phyloP scores from a whole-genome alignment of 83 land plant species.

The Thuja plicata region DNA sequence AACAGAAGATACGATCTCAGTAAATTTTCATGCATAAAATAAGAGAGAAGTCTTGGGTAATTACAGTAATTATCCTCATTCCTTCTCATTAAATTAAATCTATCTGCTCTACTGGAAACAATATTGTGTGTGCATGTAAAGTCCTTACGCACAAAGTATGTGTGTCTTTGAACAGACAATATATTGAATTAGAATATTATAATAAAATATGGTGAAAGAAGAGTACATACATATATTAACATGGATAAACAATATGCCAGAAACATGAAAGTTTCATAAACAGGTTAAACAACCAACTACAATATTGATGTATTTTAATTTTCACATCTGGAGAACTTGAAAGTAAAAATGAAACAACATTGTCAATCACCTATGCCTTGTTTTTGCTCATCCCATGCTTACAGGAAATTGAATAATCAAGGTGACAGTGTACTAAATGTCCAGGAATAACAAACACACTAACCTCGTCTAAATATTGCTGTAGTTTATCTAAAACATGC shows the following conservation, averaged over 20 bases:
- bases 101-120: neutral
- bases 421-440: neutral
- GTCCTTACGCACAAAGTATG: neutral
- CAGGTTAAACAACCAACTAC: neutral
- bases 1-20: neutral
- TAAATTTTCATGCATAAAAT: slow-evolving; percentile 1
- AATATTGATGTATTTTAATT: neutral
- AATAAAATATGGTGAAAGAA: neutral
- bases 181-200: neutral
- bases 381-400: neutral
- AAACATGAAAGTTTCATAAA: neutral
- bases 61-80: neutral
- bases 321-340: neutral
- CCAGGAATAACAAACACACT: slow-evolving; percentile 7
- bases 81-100: neutral
- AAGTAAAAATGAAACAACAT: neutral
- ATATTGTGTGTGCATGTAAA: neutral
- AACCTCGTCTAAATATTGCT: slow-evolving; percentile 73
- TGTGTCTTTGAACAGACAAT: neutral
- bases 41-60: neutral
- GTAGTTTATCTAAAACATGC: slow-evolving; percentile 57
- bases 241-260: neutral
- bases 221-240: neutral
- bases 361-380: neutral
- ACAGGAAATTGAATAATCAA: neutral